Percentiles rank a stretch among this genome's conserved stretches.
Evolutionary conservation across 2,329 filamentous ascomycete species (phyloP).

Genomic region (Pestalotiopsis sp.): DNA sequence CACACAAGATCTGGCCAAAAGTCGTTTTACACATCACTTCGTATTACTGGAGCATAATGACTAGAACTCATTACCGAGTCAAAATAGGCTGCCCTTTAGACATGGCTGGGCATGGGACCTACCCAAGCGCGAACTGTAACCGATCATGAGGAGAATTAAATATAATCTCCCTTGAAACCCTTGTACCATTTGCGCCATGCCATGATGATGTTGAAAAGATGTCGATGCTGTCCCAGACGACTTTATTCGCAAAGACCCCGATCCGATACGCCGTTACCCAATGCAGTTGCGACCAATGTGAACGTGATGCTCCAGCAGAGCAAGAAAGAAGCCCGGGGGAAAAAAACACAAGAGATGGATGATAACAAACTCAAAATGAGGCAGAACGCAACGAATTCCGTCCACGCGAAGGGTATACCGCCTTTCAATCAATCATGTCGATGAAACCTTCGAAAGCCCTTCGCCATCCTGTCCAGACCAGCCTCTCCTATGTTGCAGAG

Average conservation of each 20-base stretch:
- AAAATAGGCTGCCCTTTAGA: too few species aligned
- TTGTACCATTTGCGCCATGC: background rate
- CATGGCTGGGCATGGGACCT: too few species aligned
- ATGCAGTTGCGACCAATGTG: background rate
- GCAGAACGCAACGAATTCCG: too few species aligned
- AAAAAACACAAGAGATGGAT: too few species aligned
- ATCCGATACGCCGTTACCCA: background rate
- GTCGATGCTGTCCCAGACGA: background rate
- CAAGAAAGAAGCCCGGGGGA: background rate
- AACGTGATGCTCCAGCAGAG: background rate
- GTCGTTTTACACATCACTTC: too few species aligned
- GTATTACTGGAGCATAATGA: too few species aligned
- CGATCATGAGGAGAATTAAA: background rate
- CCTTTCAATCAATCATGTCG: background rate
- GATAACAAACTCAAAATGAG: too few species aligned
- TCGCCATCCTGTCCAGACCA: background rate
- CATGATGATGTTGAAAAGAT: background rate
- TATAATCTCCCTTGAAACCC: background rate
- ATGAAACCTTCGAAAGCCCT: background rate
- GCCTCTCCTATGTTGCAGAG: background rate
- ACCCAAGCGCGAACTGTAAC: background rate
- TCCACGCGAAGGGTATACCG: background rate
- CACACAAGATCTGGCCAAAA: too few species aligned
- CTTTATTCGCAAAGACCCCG: background rate
- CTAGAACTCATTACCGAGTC: too few species aligned